phyloP scores from a whole-genome alignment of 2,329 filamentous ascomycete genomes.

The Pseudopyricularia javanii region DNA sequence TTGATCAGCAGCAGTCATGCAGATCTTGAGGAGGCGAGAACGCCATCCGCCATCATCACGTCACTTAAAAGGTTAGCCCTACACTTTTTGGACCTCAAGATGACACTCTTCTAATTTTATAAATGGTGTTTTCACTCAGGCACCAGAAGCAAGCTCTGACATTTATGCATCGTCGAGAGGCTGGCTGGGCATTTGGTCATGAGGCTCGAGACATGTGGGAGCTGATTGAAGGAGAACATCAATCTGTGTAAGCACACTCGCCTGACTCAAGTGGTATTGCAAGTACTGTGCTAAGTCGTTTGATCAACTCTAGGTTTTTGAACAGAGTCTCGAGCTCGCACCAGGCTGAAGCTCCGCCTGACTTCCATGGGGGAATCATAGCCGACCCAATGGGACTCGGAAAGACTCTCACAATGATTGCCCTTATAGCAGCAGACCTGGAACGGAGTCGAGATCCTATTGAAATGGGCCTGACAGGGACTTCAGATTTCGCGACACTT shows the following conservation, averaged over 20 bases:
- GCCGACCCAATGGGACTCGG: slow-evolving; percentile 34
- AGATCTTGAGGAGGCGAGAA: slow-evolving; percentile 15
- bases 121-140: slow-evolving; percentile 14
- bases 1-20: slow-evolving; percentile 11
- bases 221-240: background rate
- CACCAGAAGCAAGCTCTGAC: slow-evolving; percentile 30
- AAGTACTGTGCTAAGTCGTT: background rate
- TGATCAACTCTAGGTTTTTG: slow-evolving; percentile 13
- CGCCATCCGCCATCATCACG: slow-evolving; percentile 14
- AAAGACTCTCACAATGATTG: slow-evolving; percentile 30
- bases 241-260: background rate
- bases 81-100: too few relatives aligned
- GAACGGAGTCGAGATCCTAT: background rate
- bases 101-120: slow-evolving; percentile 2
- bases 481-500: background rate
- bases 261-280: background rate
- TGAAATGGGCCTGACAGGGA: background rate
- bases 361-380: slow-evolving; percentile 29
- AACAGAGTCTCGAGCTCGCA: slow-evolving; percentile 18
- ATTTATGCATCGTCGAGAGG: slow-evolving; percentile 26
- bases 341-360: slow-evolving; percentile 17
- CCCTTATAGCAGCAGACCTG: slow-evolving; percentile 21
- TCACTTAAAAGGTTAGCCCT: slow-evolving; percentile 10
- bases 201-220: background rate
- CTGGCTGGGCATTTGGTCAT: slow-evolving; percentile 19